Evolutionary conservation across 106 monocot species (phyloP), one percentile per base, ranked within the genome.

Genomic region (Acorus gramineus): DNA sequence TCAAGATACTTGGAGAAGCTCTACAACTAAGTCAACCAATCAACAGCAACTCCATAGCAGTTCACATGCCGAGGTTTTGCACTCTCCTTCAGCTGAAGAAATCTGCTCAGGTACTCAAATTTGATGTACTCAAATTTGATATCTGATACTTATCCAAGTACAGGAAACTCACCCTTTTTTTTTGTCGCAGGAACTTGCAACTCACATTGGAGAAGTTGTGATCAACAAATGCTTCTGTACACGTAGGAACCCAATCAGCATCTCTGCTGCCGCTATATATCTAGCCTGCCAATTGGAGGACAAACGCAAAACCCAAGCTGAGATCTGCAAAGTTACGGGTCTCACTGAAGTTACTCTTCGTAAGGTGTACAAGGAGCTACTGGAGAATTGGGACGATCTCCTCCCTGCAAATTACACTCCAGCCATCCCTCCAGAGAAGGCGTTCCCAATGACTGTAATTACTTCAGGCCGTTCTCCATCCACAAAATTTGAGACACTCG

Each of bases 201-300:
- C 96, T 52, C 96, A 91, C 73, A 98, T 92, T 52, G 96, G 96
- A 54, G 91, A 88, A 78, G 91, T 98, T 11, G 96, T 98, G 42
- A 78, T 92, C 55, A 98, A 92, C 55, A 98, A 98, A 70, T 98
- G 96, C 59, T 98, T 98, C 73, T 98, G 96, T 59, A 98, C 96
- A 13, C 80, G 91, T 28, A 71, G 96, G 51, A 98, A 98, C 67
- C 96, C 96, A 11, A 98, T 98, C 68, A 98, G 96, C 73, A 91
- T 98, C 56, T 98, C 91, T 13, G 96, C 96, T 14, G 96, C 91
- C 11, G 96, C 91, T 10, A 98, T 98, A 53, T 98, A 98, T 74
- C 75, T 98, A 6, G 95, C 90, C 50, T 96, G 96, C 50, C 96
- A 96, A 46, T 82, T 98, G 5, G 96, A 98, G 71, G 96, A 91